phyloP scores from a whole-genome alignment of 306 rosid genomes.

The Malus sylvestris region DNA sequence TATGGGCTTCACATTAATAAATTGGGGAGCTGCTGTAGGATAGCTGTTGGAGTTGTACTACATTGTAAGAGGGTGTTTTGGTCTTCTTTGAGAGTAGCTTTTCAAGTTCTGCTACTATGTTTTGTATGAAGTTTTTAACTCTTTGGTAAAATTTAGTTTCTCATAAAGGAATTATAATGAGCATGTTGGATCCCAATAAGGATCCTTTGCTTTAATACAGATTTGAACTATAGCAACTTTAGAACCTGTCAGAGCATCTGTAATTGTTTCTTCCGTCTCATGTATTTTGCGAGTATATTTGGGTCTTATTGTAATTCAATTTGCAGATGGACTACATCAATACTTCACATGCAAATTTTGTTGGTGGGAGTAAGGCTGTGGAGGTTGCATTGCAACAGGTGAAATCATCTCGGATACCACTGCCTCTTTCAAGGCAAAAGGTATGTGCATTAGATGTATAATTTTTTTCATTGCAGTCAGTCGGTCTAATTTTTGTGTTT shows the following conservation, averaged over 20 bases:
- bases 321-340: constrained; percentile 96
- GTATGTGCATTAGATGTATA: constrained; percentile 32
- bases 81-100: neutral
- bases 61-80: neutral
- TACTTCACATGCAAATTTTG: constrained; percentile 93
- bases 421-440: constrained; percentile 61
- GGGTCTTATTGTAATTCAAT: constrained; percentile 8
- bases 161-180: neutral
- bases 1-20: neutral
- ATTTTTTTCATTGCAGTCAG: neutral
- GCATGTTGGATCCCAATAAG: neutral
- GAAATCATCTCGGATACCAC: constrained; percentile 58
- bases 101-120: neutral
- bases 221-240: neutral
- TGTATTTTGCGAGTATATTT: neutral
- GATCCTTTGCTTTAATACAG: neutral
- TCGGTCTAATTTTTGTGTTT: neutral
- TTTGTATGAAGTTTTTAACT: neutral
- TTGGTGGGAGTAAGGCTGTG: constrained; percentile 94
- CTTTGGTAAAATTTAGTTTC: neutral
- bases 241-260: neutral
- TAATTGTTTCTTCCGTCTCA: neutral
- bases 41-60: neutral
- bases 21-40: neutral
- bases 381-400: constrained; percentile 74